Evolutionary conservation across 179 eudicot genomes (phyloP).

Genomic region (Heliamphora pulchella): DNA sequence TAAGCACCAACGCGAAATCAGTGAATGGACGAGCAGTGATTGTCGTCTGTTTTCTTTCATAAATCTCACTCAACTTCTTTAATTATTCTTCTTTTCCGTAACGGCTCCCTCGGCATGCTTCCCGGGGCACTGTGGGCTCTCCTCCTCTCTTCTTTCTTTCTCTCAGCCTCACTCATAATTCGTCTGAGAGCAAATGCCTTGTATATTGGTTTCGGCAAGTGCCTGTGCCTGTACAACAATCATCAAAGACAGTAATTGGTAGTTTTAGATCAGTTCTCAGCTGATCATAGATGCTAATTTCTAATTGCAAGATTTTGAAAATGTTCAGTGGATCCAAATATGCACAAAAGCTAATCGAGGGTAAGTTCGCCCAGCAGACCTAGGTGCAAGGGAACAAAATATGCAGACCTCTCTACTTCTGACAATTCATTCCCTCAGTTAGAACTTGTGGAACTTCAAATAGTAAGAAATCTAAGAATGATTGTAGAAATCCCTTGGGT

Average conservation of each 20-base stretch:
- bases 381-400: background rate
- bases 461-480: background rate
- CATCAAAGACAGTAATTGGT: background rate
- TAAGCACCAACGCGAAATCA: too few relatives aligned
- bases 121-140: conserved; percentile 82
- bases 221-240: conserved; percentile 67
- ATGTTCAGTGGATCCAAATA: background rate
- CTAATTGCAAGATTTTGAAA: background rate
- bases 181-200: conserved; percentile 58
- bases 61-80: conserved; percentile 50
- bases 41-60: too few relatives aligned
- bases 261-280: background rate
- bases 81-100: conserved; percentile 59
- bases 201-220: conserved; percentile 75
- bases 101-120: conserved; percentile 46
- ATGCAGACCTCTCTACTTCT: too few relatives aligned
- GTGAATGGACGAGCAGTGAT: too few relatives aligned
- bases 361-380: background rate
- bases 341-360: background rate
- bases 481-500: background rate
- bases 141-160: conserved; percentile 67
- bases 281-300: background rate
- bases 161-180: conserved; percentile 45
- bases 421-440: background rate
- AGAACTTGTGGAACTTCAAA: background rate